Evolutionary conservation across 257 asterid genomes (phyloP).

Genomic region (Capsicum pubescens): DNA sequence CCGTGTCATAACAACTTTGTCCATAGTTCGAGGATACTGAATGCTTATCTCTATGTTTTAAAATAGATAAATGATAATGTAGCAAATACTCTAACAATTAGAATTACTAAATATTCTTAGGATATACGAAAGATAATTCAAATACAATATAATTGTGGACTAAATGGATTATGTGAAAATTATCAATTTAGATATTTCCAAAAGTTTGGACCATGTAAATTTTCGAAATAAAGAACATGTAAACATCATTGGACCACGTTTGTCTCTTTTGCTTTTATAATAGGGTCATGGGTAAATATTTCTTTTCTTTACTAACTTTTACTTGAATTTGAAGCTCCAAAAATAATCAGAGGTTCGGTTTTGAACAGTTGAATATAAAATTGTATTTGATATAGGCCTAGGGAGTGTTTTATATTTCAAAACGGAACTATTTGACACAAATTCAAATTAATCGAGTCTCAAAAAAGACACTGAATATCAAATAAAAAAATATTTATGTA

Average conservation of each 20-base stretch:
- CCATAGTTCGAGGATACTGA: too few relatives aligned
- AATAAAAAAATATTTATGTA: too few relatives aligned
- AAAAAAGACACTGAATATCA: too few relatives aligned
- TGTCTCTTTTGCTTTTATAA: constrained; percentile 6
- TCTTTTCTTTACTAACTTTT: not conserved
- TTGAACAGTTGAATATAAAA: too few relatives aligned
- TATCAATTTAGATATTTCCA: not conserved
- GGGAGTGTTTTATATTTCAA: too few relatives aligned
- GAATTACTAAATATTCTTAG: not conserved
- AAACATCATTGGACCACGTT: constrained; percentile 14
- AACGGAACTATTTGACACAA: too few relatives aligned
- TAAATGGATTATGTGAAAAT: not conserved
- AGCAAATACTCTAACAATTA: not conserved
- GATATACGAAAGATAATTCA: not conserved
- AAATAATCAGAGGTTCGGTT: too few relatives aligned
- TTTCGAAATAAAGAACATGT: not conserved
- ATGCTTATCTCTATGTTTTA: too few relatives aligned
- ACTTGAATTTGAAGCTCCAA: too few relatives aligned
- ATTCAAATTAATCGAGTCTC: too few relatives aligned
- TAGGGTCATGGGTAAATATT: not conserved
- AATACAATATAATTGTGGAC: not conserved
- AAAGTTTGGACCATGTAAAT: not conserved
- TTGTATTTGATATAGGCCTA: too few relatives aligned
- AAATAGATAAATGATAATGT: not conserved
- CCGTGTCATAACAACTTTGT: too few relatives aligned